phyloP scores from a whole-genome alignment of 257 asterid genomes.

The Nicotiana paniculata region DNA sequence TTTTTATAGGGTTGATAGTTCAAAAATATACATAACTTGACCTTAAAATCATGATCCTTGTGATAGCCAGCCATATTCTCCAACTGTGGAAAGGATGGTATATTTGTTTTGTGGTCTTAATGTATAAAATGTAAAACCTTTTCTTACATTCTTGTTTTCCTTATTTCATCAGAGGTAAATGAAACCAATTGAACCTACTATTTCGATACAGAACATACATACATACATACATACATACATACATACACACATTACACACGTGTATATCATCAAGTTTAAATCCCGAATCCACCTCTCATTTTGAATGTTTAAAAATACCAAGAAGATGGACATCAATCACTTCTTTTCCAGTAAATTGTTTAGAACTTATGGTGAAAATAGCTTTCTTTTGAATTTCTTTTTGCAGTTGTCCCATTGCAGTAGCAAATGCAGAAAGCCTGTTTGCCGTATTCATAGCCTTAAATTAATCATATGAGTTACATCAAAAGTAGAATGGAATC shows the following conservation, averaged over 20 bases:
- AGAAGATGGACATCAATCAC: no score
- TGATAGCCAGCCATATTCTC: conserved; percentile 27
- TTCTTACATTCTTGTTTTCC: background rate
- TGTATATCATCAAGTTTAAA: no score
- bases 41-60: background rate
- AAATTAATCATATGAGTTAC: no score
- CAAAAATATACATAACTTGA: background rate
- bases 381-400: conserved; percentile 20
- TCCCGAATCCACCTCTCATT: no score
- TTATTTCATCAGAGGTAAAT: background rate
- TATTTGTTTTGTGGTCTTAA: conserved; percentile 5
- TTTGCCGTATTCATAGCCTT: background rate
- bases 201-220: no score
- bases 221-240: no score
- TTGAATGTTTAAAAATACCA: no score
- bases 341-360: no score
- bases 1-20: conserved; percentile 14
- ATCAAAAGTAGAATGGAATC: no score
- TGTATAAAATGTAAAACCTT: conserved; percentile 14
- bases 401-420: conserved; percentile 9
- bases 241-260: no score
- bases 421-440: conserved; percentile 8
- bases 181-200: no score
- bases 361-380: no score
- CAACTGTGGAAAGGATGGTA: conserved; percentile 21